These are phyloP conservation scores for Ampelomyces quisqualis DNA, from an alignment of 2,329 filamentous ascomycete genomes.

Conservation along the genomic window DNA sequence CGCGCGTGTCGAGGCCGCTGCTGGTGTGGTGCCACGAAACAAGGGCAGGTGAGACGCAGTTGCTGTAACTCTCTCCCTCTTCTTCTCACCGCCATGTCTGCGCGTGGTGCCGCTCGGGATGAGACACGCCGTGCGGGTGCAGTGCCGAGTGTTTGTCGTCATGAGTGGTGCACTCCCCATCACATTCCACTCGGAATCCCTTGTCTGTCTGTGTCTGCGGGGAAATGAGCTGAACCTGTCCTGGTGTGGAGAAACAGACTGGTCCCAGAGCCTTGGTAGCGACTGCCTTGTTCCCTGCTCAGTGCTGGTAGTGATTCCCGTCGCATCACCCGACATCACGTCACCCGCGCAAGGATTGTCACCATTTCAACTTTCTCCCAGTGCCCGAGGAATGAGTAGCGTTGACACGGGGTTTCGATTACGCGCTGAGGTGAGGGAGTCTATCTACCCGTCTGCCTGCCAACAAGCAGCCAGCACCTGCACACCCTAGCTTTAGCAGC, in stretches of 20 bases:
- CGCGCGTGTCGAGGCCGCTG: not conserved
- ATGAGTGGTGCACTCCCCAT: conserved; percentile 19
- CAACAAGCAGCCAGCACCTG: conserved; percentile 32
- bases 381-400: conserved; percentile 23
- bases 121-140: conserved; percentile 19
- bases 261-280: conserved; percentile 17
- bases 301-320: conserved; percentile 12
- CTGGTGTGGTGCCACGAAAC: conserved; percentile 15
- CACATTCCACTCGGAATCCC: conserved; percentile 1
- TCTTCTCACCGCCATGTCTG: conserved; percentile 16
- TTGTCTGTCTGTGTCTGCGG: conserved; percentile 15
- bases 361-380: conserved; percentile 33
- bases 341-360: conserved; percentile 24
- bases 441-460: conserved; percentile 32
- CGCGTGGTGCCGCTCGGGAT: conserved; percentile 4
- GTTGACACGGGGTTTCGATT: conserved; percentile 29
- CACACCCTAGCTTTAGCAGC: conserved; percentile 14
- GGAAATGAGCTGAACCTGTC: conserved; percentile 10
- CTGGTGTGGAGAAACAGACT: conserved; percentile 9
- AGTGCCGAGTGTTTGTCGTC: conserved; percentile 12
- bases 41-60: conserved; percentile 15
- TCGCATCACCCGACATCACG: conserved; percentile 40
- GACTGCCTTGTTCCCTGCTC: conserved; percentile 21
- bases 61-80: conserved; percentile 2
- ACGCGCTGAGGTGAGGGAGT: conserved; percentile 36